These are phyloP conservation scores for Thielaviopsis populi DNA, from an alignment of 2,329 filamentous ascomycete genomes.

Conservation along the genomic window DNA sequence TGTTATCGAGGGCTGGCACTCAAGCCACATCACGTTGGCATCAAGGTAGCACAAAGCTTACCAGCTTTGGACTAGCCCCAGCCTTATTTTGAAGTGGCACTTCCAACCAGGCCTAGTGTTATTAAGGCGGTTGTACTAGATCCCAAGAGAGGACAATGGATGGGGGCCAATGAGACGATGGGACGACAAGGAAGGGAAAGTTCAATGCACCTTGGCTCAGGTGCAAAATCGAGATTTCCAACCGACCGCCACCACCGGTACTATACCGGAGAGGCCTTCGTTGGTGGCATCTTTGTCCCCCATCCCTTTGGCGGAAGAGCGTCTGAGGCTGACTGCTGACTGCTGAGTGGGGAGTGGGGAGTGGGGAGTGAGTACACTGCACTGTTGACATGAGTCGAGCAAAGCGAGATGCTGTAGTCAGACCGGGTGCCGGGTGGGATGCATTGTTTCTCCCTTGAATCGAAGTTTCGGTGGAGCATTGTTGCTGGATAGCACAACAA, in stretches of 20 bases:
- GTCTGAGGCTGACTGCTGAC: too few relatives aligned
- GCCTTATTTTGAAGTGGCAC: neutral
- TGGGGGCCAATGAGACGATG: neutral
- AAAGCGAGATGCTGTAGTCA: neutral
- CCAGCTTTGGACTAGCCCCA: constrained; percentile 1
- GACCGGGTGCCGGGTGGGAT: neutral
- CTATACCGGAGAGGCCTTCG: neutral
- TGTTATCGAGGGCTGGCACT: neutral
- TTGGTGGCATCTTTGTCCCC: neutral
- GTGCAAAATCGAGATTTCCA: neutral
- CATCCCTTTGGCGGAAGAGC: neutral
- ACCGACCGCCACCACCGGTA: neutral
- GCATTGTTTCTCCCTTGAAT: neutral
- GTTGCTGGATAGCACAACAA: too few relatives aligned
- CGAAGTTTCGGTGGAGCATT: neutral
- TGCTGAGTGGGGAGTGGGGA: too few relatives aligned
- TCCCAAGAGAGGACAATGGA: neutral
- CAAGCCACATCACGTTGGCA: neutral
- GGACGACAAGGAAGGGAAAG: neutral
- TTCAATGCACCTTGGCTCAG: neutral
- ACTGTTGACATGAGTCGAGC: neutral
- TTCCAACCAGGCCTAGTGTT: neutral
- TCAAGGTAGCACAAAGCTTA: neutral
- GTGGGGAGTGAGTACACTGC: too few relatives aligned
- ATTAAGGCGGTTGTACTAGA: neutral